Evolutionary conservation across 139 green algal species (phyloP).

Genomic region (Coccomyxa sp.): DNA sequence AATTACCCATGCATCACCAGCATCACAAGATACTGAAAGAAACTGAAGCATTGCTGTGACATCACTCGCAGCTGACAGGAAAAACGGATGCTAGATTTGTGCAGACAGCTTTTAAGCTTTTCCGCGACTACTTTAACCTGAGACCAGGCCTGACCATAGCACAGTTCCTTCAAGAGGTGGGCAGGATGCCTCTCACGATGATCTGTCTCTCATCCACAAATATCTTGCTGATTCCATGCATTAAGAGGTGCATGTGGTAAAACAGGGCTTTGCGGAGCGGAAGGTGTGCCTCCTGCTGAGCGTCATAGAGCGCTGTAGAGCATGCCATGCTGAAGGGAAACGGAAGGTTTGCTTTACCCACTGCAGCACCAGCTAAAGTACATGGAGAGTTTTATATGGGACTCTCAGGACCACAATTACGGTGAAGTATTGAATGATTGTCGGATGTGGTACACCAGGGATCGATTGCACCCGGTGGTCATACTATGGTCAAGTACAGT

Average conservation of each 20-base stretch:
- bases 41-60: too few relatives aligned
- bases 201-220: neutral
- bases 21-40: too few relatives aligned
- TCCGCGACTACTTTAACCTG: slow-evolving; percentile 55
- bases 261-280: slow-evolving; percentile 71
- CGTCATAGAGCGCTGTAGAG: slow-evolving; percentile 44
- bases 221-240: neutral
- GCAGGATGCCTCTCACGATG: neutral
- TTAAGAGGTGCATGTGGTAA: slow-evolving; percentile 1
- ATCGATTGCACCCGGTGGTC: neutral
- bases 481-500: neutral
- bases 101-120: slow-evolving; percentile 52
- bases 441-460: neutral
- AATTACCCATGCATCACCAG: too few relatives aligned
- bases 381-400: neutral
- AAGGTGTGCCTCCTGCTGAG: slow-evolving; percentile 66
- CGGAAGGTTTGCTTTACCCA: slow-evolving; percentile 44
- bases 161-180: slow-evolving; percentile 71
- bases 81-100: slow-evolving; percentile 73
- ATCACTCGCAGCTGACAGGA: slow-evolving; percentile 52
- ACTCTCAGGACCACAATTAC: neutral
- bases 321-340: slow-evolving; percentile 53
- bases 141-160: slow-evolving; percentile 46
- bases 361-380: neutral
- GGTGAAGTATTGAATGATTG: neutral